Conservation (phyloP, 2,329 filamentous ascomycete genomes). For the Penicillium decumbens region DNA sequence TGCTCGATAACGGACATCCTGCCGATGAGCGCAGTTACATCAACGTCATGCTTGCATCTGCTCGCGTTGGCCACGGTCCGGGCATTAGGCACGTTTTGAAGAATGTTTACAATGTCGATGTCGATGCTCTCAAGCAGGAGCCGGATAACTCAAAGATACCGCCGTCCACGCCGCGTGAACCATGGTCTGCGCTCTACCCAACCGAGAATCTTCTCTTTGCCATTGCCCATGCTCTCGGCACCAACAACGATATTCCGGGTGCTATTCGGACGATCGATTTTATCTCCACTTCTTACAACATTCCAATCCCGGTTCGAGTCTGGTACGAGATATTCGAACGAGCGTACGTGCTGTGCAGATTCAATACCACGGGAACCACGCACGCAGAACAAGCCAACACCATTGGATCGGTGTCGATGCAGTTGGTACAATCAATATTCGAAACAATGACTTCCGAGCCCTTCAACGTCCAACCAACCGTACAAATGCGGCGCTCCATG, state of each 20-base stretch:
- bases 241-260: constrained; percentile 57
- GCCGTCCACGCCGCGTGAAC: constrained; percentile 40
- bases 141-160: constrained; percentile 31
- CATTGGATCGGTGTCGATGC: constrained; percentile 35
- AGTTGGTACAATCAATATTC: constrained; percentile 54
- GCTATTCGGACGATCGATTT: constrained; percentile 59
- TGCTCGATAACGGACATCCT: constrained; percentile 43
- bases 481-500: constrained; percentile 50
- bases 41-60: constrained; percentile 50
- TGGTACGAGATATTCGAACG: constrained; percentile 67
- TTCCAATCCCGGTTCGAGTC: constrained; percentile 53
- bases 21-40: constrained; percentile 52
- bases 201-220: constrained; percentile 57
- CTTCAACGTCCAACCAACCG: constrained; percentile 53
- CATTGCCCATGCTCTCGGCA: constrained; percentile 65
- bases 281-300: constrained; percentile 55
- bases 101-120: constrained; percentile 53
- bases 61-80: constrained; percentile 49
- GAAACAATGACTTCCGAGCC: constrained; percentile 56
- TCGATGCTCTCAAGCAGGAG: constrained; percentile 38
- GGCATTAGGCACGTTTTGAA: constrained; percentile 48
- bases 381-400: constrained; percentile 3
- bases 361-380: constrained; percentile 8
- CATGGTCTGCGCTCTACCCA: constrained; percentile 55
- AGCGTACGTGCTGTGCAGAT: constrained; percentile 55